Base-by-base conservation (phyloP, 2,329 filamentous ascomycete species). In the Penicillium corylophilum region DNA sequence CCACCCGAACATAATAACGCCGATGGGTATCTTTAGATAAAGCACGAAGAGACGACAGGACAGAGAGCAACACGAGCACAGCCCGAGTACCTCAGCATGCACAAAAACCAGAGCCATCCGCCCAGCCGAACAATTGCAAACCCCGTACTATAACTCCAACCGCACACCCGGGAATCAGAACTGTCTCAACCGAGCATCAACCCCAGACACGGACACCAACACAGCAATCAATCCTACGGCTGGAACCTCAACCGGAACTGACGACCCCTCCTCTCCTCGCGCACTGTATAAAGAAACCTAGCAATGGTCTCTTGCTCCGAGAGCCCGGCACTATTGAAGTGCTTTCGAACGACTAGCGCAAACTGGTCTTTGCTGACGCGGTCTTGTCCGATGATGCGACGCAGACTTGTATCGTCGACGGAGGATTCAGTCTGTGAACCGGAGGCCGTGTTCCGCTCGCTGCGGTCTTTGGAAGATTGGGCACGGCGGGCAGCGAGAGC, bases 241-340 rank as follows among this genome's bases (percentile, higher is more conserved):
- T 73, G 71, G 57, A 76, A 76, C 48, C 71, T 61, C 54, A 74
- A 48, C 24, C 73, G 66, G 44, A 76, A 76, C 44, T 74, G 69
- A 31, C 69, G 62, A 26, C 71, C 73, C 42, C 68, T 66, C 23
- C 72, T 64, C 48, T 74, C 73, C 55, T 77, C 73, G n/a, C 73
- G 71, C n/a, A 77, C 74, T 39, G 76, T 76, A 57, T 77, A 78
- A 48, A 76, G 54, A 54, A 78, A 77, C 51, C 71, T 62, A n/a
- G 75, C 75, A 53, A 78, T 75, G 2, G 72, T 72, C 54, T 77
- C 75, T 48, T 75, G 74, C 60, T 78, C 75, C 38, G 70, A 73
- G 9, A 78, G 62, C 7, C 71, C 74, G 16, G 73, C 72, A 43
- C 71, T 74, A 55, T 77, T 77, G 48, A 78, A 78, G 54, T 78